phyloP scores from a whole-genome alignment of 345 rosid genomes.

The Atalantia buxifolia region DNA sequence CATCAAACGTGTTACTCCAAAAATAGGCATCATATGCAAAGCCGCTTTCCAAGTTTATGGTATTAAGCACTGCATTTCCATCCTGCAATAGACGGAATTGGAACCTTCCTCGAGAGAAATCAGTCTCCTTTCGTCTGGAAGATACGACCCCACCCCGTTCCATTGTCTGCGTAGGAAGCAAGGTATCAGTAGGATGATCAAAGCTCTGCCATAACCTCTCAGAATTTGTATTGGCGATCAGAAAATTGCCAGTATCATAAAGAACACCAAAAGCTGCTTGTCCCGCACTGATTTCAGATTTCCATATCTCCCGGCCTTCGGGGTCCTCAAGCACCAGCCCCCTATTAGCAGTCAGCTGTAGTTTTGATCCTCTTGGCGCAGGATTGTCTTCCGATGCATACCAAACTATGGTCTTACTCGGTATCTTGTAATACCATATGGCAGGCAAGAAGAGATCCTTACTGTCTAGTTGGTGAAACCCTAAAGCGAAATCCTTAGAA shows the following conservation, averaged over 20 bases:
- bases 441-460: conserved; percentile 27
- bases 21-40: conserved; percentile 19
- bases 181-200: conserved; percentile 29
- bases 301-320: conserved; percentile 25
- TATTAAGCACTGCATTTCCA: conserved; percentile 31
- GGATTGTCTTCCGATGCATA: conserved; percentile 19
- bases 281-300: not conserved
- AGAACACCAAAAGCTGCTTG: conserved; percentile 20
- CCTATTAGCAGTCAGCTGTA: conserved; percentile 13
- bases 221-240: conserved; percentile 5
- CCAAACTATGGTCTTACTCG: conserved; percentile 29
- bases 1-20: conserved; percentile 5
- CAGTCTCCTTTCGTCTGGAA: conserved; percentile 18
- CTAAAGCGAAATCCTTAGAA: conserved; percentile 31
- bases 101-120: conserved; percentile 41
- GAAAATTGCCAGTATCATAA: conserved; percentile 30
- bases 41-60: conserved; percentile 20
- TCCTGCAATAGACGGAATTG: conserved; percentile 19
- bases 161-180: conserved; percentile 34
- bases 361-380: conserved; percentile 23
- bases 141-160: conserved; percentile 8
- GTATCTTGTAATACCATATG: conserved; percentile 32
- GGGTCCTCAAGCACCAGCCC: conserved; percentile 26
- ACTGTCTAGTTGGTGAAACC: conserved; percentile 20
- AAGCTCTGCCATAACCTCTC: conserved; percentile 30